Base-by-base conservation (phyloP, 495 filamentous ascomycete genomes). In the Sordaria brevicollis region DNA sequence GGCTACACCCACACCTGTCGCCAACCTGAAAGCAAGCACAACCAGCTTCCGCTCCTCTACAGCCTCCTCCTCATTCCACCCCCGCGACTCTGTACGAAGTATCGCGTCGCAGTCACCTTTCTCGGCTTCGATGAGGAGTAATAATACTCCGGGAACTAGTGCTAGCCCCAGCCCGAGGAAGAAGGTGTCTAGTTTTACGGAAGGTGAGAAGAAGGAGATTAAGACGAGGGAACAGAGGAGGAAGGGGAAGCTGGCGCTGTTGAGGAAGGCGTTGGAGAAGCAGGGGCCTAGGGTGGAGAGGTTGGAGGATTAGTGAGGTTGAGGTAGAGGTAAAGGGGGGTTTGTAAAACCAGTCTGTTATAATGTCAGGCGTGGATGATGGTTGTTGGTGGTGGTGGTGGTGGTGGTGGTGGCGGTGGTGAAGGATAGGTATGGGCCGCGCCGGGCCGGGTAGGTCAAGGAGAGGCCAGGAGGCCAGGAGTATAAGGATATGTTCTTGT, bases 171-270 rank as follows among this genome's bases (percentile, higher is more conserved):
- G 49, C 73, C 80, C 82, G 74, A 77, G 79, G 78, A 89, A 82
- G 86, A 93, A 79, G 81, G 76, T 79, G 70, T 85, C 74, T 76
- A 83, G 75, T 84, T 89, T 85, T 66, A 82, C 74, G 21, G 75
- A 82, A 29, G 78, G 79, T 43, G 86, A 88, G 77, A 86, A 82
- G 78, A 76, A 71, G 69, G 76, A 75, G 19, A 68, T 86, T 29
- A 86, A 84, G 76, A 37, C 69, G 67, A 71, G 69, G 68, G 65
- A 66, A 38, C 69, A 66, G 4, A 77, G 67, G 71, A 62, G 78
- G 67, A 77, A 73, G 74, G 73, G 43, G 3, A 73, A 69, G 57
- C 36, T 79, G 66, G 21, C 68, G 66, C 39, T 78, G 71, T 71
- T 85, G 65, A 78, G 71, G 72, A 68, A 66, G 35, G 80, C 79